Evolutionary conservation across 2,329 filamentous ascomycete species (phyloP).

Genomic region (Thermoascus crustaceus): DNA sequence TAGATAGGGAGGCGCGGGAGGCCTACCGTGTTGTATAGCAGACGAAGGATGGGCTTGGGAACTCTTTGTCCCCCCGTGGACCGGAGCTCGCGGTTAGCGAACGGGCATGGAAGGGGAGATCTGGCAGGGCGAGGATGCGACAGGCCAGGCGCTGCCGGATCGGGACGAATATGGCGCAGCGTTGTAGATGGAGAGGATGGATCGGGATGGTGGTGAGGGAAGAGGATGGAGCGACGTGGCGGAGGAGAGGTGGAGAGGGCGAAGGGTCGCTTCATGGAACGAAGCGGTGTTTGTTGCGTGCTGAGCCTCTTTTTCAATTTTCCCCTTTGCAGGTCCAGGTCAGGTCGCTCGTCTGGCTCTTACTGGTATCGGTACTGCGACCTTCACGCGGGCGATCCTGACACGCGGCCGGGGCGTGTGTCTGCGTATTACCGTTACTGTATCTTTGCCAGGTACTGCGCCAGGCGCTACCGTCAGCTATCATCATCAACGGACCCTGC

Average conservation of each 20-base stretch:
- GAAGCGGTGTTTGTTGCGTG: conserved; percentile 4
- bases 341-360: conserved; percentile 1
- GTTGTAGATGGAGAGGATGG: conserved; percentile 7
- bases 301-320: conserved; percentile 7
- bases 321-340: conserved; percentile 5
- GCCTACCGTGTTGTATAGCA: conserved; percentile 2
- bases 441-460: not conserved
- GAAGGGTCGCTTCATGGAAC: not conserved
- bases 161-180: conserved; percentile 8
- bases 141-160: conserved; percentile 11
- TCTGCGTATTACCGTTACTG: not conserved
- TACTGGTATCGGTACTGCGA: conserved; percentile 1
- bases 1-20: not conserved
- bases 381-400: conserved; percentile 1
- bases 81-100: not conserved
- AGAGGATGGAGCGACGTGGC: conserved; percentile 5
- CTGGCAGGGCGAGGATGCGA: conserved; percentile 1
- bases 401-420: not conserved
- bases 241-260: conserved; percentile 4
- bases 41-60: conserved; percentile 4
- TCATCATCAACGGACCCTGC: not conserved
- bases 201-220: conserved; percentile 9
- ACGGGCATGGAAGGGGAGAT: not conserved
- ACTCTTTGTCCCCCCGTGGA: conserved; percentile 11
- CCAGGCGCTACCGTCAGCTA: not conserved